Percentiles rank a stretch among this genome's conserved stretches.
Evolutionary conservation across 257 asterid species (phyloP).

Genomic region (Jaltomata sinuosa): DNA sequence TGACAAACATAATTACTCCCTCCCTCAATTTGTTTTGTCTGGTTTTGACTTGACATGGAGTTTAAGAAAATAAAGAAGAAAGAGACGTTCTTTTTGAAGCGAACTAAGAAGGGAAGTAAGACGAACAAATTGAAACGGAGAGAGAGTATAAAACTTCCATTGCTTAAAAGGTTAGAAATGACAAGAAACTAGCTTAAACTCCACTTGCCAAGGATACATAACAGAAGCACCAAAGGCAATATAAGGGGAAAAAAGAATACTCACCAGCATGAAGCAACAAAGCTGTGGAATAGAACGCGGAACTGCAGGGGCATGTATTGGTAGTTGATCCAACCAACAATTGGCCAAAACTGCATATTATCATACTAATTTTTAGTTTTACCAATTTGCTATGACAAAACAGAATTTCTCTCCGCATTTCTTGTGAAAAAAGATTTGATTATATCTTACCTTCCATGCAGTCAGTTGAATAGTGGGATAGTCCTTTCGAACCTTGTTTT

Average conservation of each 20-base stretch:
- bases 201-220: background rate
- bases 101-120: no score
- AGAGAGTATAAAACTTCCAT: background rate
- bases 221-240: background rate
- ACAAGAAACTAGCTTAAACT: background rate
- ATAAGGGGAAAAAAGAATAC: background rate
- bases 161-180: background rate
- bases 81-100: no score
- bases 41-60: no score
- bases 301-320: conserved; percentile 31
- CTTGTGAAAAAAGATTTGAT: background rate
- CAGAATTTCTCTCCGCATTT: background rate
- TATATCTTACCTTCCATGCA: conserved; percentile 24
- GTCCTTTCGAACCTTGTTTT: conserved; percentile 21
- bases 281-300: conserved; percentile 26
- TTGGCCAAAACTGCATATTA: conserved; percentile 23
- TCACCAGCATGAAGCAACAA: conserved; percentile 27
- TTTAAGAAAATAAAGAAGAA: no score
- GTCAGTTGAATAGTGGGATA: conserved; percentile 21
- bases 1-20: background rate
- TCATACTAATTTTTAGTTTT: background rate
- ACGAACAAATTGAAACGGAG: no score
- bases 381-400: background rate
- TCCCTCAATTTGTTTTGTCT: no score
- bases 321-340: conserved; percentile 33